These are phyloP conservation scores for Aureobasidium sp. DNA, from an alignment of 2,329 filamentous ascomycete species.

Conservation along the genomic window DNA sequence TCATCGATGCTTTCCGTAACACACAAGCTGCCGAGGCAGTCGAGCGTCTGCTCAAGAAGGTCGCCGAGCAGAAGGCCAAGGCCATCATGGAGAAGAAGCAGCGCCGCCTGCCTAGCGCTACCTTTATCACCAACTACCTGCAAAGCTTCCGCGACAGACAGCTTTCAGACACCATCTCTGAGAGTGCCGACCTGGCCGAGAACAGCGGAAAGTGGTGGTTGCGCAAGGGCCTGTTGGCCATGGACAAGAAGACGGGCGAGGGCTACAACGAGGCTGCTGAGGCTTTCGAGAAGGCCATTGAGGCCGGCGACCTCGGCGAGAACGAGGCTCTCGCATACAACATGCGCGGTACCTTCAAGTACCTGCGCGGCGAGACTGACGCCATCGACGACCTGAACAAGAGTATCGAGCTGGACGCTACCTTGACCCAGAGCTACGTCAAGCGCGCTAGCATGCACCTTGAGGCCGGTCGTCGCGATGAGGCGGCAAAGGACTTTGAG, in stretches of 20 bases:
- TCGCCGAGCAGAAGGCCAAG: slow-evolving; percentile 90
- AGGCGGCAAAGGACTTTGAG: slow-evolving; percentile 80
- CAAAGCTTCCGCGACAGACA: slow-evolving; percentile 90
- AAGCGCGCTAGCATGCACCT: slow-evolving; percentile 98
- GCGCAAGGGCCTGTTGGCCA: slow-evolving; percentile 70
- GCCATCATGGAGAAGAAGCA: slow-evolving; percentile 73
- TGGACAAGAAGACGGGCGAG: slow-evolving; percentile 81
- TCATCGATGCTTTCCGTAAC: slow-evolving; percentile 96
- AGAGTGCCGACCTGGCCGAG: slow-evolving; percentile 68
- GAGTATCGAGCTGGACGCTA: slow-evolving; percentile 83
- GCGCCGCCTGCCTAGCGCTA: slow-evolving; percentile 87
- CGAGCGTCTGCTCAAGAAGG: slow-evolving; percentile 90
- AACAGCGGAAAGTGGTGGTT: slow-evolving; percentile 78
- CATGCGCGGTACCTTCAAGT: slow-evolving; percentile 92
- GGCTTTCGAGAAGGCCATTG: slow-evolving; percentile 81
- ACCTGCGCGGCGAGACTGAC: slow-evolving; percentile 76
- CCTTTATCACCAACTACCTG: slow-evolving; percentile 96
- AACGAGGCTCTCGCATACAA: slow-evolving; percentile 91
- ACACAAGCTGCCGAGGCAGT: slow-evolving; percentile 82
- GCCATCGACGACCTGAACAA: slow-evolving; percentile 82
- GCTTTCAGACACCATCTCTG: slow-evolving; percentile 74
- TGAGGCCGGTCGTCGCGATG: slow-evolving; percentile 80
- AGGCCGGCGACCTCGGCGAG: slow-evolving; percentile 70
- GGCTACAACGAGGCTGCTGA: slow-evolving; percentile 83
- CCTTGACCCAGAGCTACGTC: slow-evolving; percentile 92